These are phyloP conservation scores for Hypoxylon sp. DNA, from an alignment of 2,329 filamentous ascomycete genomes.

Conservation along the genomic window DNA sequence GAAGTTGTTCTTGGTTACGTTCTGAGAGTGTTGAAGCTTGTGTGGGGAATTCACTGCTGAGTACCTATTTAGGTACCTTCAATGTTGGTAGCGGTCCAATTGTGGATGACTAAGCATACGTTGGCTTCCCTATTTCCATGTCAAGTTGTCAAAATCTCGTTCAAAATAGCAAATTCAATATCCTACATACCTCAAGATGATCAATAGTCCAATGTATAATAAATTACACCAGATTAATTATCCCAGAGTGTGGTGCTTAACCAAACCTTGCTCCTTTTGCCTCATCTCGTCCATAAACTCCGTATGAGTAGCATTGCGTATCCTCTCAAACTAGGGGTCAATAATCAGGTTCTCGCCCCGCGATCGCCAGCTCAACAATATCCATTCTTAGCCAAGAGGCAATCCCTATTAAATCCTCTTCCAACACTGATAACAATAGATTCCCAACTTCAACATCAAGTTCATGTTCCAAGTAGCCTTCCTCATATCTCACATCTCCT, in stretches of 20 bases:
- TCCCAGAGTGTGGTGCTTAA: neutral
- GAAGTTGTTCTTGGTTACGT: neutral
- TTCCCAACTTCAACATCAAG: neutral
- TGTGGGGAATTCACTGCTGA: constrained; percentile 22
- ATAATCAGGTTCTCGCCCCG: constrained; percentile 18
- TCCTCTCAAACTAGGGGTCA: constrained; percentile 15
- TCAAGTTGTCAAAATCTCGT: too few relatives aligned
- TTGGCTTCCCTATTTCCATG: neutral
- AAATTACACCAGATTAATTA: neutral
- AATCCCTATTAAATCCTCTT: constrained; percentile 3
- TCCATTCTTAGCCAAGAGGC: neutral
- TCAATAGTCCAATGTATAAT: neutral
- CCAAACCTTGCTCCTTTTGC: neutral
- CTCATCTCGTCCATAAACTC: neutral
- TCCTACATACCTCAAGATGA: neutral
- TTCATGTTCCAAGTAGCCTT: neutral
- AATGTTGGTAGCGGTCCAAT: neutral
- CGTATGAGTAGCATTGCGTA: neutral
- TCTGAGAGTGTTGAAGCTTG: constrained; percentile 14
- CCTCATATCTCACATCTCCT: too few relatives aligned
- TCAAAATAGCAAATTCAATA: neutral
- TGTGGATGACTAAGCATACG: constrained; percentile 19
- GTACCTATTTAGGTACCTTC: neutral
- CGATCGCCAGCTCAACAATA: constrained; percentile 6
- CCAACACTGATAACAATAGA: neutral